Percentiles rank a stretch among this genome's conserved stretches.
Evolutionary conservation across 139 green algal genomes (phyloP).

Genomic region (Microglena sp.): DNA sequence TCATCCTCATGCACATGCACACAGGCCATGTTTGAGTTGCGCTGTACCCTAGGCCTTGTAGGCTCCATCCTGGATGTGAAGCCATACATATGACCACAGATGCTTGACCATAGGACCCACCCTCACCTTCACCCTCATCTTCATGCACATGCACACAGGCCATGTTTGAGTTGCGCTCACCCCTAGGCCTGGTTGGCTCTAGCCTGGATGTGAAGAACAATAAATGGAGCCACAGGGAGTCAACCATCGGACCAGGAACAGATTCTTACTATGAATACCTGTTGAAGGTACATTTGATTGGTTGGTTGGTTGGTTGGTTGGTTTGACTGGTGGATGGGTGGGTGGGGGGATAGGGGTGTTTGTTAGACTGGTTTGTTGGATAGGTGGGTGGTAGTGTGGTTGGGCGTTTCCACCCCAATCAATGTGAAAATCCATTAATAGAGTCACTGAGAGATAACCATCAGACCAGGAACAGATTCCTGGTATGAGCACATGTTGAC

Average conservation of each 20-base stretch:
- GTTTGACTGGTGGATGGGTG: no score
- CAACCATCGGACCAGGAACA: constrained; percentile 64
- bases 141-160: background rate
- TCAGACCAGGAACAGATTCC: no score
- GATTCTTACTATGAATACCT: constrained; percentile 90
- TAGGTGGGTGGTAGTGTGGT: background rate
- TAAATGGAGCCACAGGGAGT: constrained; percentile 54
- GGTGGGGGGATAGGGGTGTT: background rate
- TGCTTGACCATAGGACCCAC: no score
- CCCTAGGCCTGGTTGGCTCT: constrained; percentile 60
- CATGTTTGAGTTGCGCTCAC: constrained; percentile 17
- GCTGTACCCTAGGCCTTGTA: no score
- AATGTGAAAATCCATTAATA: no score
- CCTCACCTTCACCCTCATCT: background rate
- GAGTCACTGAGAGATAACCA: no score
- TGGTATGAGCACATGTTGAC: no score
- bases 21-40: no score
- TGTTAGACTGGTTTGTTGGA: background rate
- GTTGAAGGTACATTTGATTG: constrained; percentile 77
- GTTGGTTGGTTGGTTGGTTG: no score
- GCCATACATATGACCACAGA: no score
- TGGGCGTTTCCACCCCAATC: background rate
- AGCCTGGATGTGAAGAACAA: constrained; percentile 55
- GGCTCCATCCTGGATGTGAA: no score
- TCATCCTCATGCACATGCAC: no score